Evolutionary conservation across 305 asterid species (phyloP), one percentile per base, ranked within the genome.

Genomic region (Fraxinus dipetala): DNA sequence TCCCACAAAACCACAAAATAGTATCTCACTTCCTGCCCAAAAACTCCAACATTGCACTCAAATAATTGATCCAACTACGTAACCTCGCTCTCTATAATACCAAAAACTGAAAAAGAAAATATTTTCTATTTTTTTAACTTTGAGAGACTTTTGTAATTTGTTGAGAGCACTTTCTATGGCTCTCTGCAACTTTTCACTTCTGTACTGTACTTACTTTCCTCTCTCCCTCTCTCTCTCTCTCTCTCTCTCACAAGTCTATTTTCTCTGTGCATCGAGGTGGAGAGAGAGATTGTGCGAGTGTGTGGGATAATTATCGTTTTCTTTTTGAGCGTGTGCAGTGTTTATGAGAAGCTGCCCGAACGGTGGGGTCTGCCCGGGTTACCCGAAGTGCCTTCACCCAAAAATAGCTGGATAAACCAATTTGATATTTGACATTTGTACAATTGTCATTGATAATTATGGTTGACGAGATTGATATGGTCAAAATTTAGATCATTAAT

Each of bases 1-100:
- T 85, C 88, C 85, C 87, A 51, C 61, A 16, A 51, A 51, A 51
- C 9, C 9, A 83, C 75, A 83, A 84, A 81, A 84, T 80, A 84
- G 75, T 67, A 48, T 45, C 93, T 85, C 87, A 72, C 85, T 82
- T 77, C 84, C 75, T 82, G 34, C 85, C 84, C 84, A 76, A 77
- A 81, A 76, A 80, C 63, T 61, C 86, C 86, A 81, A 78, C 81
- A 80, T 85, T 84, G 40, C 78, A 65, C 82, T 65, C 77, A 78
- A 78, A 84, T 72, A 80, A 59, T 80, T n/a, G 81, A 85, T 80
- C 87, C 87, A 84, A 85, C 28, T 43, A 45, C 84, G 59, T 45
- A 48, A 81, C 74, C 30, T 31, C 43, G 0, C 76, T 70, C 76
- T 16, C 43, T 16, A 70, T 4, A n/a, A 36, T 20, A 31, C 65